phyloP scores from a whole-genome alignment of 2,329 filamentous ascomycete genomes.

The Zelopaecilomyces penicillatus region DNA sequence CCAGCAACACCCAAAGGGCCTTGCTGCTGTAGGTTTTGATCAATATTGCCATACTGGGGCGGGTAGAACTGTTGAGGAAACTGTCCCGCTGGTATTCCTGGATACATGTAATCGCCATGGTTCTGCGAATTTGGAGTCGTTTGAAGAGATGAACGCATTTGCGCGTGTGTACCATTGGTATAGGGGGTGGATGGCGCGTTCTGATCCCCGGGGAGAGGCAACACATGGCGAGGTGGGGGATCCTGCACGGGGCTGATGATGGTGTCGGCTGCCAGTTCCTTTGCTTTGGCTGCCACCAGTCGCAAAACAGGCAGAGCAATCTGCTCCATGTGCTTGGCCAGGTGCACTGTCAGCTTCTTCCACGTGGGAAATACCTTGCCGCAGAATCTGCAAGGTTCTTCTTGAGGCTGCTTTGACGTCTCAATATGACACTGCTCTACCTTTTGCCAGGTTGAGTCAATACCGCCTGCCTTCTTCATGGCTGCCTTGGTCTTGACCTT shows the following conservation, averaged over 20 bases:
- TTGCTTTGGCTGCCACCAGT: constrained; percentile 40
- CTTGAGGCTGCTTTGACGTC: constrained; percentile 54
- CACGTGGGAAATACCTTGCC: constrained; percentile 71
- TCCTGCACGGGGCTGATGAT: constrained; percentile 61
- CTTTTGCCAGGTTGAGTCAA: constrained; percentile 64
- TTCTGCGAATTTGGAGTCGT: constrained; percentile 10
- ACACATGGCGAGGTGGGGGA: constrained; percentile 31
- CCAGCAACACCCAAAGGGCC: constrained; percentile 16
- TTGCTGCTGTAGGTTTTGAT: constrained; percentile 18
- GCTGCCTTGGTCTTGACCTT: constrained; percentile 67
- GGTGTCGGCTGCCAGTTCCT: constrained; percentile 49
- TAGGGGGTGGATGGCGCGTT: constrained; percentile 14
- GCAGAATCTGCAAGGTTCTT: constrained; percentile 84
- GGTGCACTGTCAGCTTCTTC: constrained; percentile 91
- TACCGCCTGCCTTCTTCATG: constrained; percentile 48
- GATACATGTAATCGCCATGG: constrained; percentile 17
- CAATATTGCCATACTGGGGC: constrained; percentile 19
- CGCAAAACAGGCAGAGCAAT: constrained; percentile 73
- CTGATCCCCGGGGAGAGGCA: constrained; percentile 19
- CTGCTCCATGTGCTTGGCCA: constrained; percentile 91
- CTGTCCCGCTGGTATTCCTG: constrained; percentile 18
- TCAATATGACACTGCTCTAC: constrained; percentile 71
- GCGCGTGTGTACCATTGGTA: constrained; percentile 11
- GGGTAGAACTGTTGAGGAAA: constrained; percentile 19
- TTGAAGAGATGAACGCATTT: constrained; percentile 4